A percentile compares a stretch with the other conserved stretches of the same genome.
Evolutionary conservation across 768 basidiomycete species (phyloP).

Genomic region (Collybiopsis luxurians): DNA sequence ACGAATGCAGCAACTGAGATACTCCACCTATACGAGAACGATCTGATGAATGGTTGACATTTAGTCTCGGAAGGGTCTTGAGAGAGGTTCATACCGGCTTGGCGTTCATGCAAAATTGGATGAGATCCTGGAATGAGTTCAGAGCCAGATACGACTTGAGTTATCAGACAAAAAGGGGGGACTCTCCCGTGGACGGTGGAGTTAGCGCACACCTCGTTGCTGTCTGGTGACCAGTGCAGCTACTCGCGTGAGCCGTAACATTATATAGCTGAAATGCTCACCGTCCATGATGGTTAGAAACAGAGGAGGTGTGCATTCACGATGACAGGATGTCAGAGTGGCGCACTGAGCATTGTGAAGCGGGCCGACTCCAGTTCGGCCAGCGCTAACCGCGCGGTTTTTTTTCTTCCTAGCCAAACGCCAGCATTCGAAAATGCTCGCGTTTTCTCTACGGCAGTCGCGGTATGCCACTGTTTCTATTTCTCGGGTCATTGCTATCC

Average conservation of each 20-base stretch:
- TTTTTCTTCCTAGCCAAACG: too few species aligned
- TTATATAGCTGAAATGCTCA: too few species aligned
- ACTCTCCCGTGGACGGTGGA: too few species aligned
- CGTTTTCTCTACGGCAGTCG: background rate
- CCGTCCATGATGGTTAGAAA: background rate
- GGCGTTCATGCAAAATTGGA: background rate
- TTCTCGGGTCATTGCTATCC: background rate
- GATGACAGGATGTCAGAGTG: too few species aligned
- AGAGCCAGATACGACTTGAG: too few species aligned
- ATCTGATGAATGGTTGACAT: background rate
- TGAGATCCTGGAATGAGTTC: background rate
- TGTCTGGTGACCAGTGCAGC: too few species aligned
- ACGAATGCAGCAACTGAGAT: background rate
- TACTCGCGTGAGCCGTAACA: too few species aligned
- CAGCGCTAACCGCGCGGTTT: too few species aligned
- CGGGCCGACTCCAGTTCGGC: too few species aligned
- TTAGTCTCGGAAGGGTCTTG: background rate
- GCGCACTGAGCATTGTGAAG: too few species aligned
- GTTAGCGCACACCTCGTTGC: too few species aligned
- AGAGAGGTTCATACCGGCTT: background rate
- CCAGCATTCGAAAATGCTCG: background rate
- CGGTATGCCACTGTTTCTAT: background rate
- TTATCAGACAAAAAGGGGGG: too few species aligned
- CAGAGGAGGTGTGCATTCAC: background rate
- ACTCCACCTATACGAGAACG: background rate